phyloP scores from a whole-genome alignment of 495 filamentous ascomycete genomes.

The Amorphotheca resinae region DNA sequence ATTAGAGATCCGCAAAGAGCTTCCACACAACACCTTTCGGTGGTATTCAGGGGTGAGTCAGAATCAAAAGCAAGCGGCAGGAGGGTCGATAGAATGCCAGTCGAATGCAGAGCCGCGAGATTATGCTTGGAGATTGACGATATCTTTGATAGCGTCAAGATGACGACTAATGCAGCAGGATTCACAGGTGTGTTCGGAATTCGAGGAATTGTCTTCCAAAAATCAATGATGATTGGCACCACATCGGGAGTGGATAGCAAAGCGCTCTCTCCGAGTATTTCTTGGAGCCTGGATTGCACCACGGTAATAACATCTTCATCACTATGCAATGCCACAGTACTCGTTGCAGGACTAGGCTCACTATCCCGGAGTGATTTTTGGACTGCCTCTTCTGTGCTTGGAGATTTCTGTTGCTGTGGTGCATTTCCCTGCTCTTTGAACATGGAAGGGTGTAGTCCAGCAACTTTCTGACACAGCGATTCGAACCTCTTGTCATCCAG shows the following conservation, averaged over 20 bases:
- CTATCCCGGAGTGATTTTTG: not conserved
- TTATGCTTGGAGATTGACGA: conserved; percentile 56
- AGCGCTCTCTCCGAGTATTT: conserved; percentile 40
- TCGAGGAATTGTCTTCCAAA: conserved; percentile 49
- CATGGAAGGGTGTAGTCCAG: conserved; percentile 4
- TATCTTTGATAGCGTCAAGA: conserved; percentile 40
- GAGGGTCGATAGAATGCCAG: conserved; percentile 60
- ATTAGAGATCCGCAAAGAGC: conserved; percentile 47
- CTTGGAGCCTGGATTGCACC: conserved; percentile 29
- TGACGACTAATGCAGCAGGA: conserved; percentile 45
- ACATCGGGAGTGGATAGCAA: conserved; percentile 51
- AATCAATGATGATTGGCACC: conserved; percentile 48
- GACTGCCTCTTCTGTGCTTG: not conserved
- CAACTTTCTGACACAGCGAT: conserved; percentile 16
- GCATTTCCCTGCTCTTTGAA: not conserved
- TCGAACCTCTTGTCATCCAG: conserved; percentile 62
- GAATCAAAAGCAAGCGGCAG: conserved; percentile 51
- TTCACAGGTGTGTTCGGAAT: conserved; percentile 27
- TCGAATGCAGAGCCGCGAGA: conserved; percentile 61
- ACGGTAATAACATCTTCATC: conserved; percentile 14
- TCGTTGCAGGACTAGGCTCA: not conserved
- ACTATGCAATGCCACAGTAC: not conserved
- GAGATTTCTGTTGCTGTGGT: not conserved
- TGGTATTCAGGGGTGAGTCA: conserved; percentile 30
- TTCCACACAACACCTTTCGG: conserved; percentile 46